phyloP scores from a whole-genome alignment of 371 early-diverging fungal species.

The Mortierella sp. region DNA sequence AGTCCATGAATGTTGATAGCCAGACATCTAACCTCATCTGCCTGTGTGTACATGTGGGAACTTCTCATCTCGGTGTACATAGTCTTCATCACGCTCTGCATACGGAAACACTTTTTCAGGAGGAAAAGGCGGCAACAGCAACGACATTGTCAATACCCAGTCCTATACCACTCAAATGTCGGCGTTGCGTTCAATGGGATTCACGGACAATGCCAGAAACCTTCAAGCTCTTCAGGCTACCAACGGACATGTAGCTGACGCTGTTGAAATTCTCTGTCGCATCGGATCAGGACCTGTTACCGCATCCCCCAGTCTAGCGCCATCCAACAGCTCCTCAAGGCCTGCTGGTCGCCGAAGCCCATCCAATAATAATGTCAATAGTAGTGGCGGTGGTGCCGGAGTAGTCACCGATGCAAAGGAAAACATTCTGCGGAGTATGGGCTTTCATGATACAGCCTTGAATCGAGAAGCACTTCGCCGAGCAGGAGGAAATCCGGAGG shows the following conservation, averaged over 20 bases:
- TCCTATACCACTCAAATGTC: slow-evolving; percentile 58
- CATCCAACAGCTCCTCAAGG: slow-evolving; percentile 21
- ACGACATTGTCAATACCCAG: slow-evolving; percentile 38
- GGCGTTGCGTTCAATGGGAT: slow-evolving; percentile 81
- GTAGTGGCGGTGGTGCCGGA: slow-evolving; percentile 10
- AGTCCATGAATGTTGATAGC: too few relatives aligned
- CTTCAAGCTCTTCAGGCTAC: slow-evolving; percentile 70
- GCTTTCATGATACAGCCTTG: slow-evolving; percentile 57
- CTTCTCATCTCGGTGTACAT: background rate
- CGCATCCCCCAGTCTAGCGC: slow-evolving; percentile 53
- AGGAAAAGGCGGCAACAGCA: slow-evolving; percentile 23
- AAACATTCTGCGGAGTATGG: slow-evolving; percentile 59
- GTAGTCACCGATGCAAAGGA: slow-evolving; percentile 33
- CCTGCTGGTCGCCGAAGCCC: slow-evolving; percentile 15
- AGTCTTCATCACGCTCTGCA: slow-evolving; percentile 47
- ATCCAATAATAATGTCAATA: slow-evolving; percentile 21
- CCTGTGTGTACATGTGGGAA: too few relatives aligned
- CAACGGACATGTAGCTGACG: slow-evolving; percentile 77
- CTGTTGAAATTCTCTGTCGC: slow-evolving; percentile 75
- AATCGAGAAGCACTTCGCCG: slow-evolving; percentile 67
- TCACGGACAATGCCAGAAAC: slow-evolving; percentile 68
- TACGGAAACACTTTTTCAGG: slow-evolving; percentile 36
- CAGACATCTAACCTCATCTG: too few relatives aligned
- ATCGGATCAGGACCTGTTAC: slow-evolving; percentile 58
- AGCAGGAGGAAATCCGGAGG: slow-evolving; percentile 67